phyloP scores from a whole-genome alignment of 331 rosid genomes.

The Malus hybrid region DNA sequence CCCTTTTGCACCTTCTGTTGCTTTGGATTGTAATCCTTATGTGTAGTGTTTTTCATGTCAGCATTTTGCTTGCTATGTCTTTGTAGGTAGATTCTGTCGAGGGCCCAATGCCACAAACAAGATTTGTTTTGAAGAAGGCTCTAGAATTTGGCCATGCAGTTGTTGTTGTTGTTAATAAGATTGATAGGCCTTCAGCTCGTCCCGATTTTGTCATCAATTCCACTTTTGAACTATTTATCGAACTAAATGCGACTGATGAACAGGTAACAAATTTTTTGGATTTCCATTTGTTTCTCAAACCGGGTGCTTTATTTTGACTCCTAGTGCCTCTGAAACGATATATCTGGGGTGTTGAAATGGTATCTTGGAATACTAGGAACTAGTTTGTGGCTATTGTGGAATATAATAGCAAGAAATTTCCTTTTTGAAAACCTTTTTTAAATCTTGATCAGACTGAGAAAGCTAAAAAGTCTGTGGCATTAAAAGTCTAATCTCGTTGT shows the following conservation, averaged over 20 bases:
- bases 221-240: conserved; percentile 94
- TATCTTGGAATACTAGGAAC: neutral
- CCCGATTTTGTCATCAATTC: conserved; percentile 93
- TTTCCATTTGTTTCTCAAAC: neutral
- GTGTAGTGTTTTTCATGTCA: neutral
- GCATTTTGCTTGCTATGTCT: neutral
- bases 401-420: neutral
- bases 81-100: conserved; percentile 96
- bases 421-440: neutral
- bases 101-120: conserved; percentile 99
- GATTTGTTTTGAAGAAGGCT: conserved; percentile 98
- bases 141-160: conserved; percentile 95
- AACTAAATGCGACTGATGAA: conserved; percentile 65
- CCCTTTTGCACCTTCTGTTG: conserved; percentile 8
- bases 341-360: neutral
- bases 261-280: conserved; percentile 26
- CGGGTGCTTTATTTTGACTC: neutral
- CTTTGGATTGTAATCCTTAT: conserved; percentile 1
- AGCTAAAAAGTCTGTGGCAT: neutral
- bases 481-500: neutral
- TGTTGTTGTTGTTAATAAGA: conserved; percentile 93
- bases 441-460: neutral
- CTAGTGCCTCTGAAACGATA: neutral
- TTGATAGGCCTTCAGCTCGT: conserved; percentile 91
- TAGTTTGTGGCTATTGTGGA: neutral